Base-by-base conservation (phyloP, 2,329 filamentous ascomycete species). In the Fusarium ambrosium region DNA sequence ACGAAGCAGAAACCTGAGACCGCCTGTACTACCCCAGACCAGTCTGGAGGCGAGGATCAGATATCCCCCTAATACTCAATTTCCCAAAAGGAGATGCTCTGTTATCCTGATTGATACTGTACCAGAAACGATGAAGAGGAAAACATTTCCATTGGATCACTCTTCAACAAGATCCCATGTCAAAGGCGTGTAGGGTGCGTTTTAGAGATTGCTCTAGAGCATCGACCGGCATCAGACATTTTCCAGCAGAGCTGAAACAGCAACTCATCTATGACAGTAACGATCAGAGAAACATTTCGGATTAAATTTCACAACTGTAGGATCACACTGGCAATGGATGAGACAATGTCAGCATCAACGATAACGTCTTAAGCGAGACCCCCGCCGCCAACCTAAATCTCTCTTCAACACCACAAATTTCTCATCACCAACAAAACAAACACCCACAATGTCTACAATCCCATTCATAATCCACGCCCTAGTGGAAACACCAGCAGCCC, bases 401-500 rank as follows among this genome's bases (percentile, higher is more conserved):
- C 24, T 10, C n/a, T 20, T 41, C 58, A 62, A 45, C 41, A 62
- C 20, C 6, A 34, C 59, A 11, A 22, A 18, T 48, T 39, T 20
- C 41, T 20, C 27, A 62, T 45, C 39, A 62, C 29, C 34, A 45
- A 45, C n/a, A 27, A 37, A 16, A 32, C 11, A 48, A 7, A 7
- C 13, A 11, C 8, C 32, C 27, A 60, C 14, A 11, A 75, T 75
- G 72, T 36, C 65, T 1, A 41, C 74, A 9, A 56, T 80, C 14
- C 81, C 85, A 16, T 86, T 87, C 60, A 72, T 82, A 34, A 53
- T 81, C 9, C 85, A 87, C 69, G 78, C 78, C 45, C 64, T 81
- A 20, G 70, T 86, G 60, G 85, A 87, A 70, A 84, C 83, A 14
- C 79, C 81, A 4, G 87, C 87, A 5, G 85, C 85, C 16, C 71